Percentiles rank a stretch among this genome's conserved stretches.
phyloP scores from a whole-genome alignment of 345 rosid species.

The Corymbia maculata region DNA sequence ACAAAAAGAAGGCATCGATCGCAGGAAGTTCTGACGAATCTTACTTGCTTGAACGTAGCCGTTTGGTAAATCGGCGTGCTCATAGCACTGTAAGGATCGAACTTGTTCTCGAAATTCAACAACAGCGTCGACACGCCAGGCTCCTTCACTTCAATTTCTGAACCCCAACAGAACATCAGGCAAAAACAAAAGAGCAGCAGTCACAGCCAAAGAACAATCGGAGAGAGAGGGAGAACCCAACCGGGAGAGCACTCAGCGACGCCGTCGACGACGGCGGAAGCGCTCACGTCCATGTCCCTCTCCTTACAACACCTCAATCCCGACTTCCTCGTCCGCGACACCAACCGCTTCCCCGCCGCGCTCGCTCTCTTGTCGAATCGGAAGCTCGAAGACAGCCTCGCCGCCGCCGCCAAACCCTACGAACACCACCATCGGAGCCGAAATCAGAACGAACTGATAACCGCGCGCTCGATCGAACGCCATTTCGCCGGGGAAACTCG shows the following conservation, averaged over 20 bases:
- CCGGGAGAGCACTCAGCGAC: constrained; percentile 21
- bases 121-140: constrained; percentile 62
- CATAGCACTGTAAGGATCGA: constrained; percentile 80
- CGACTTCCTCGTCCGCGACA: constrained; percentile 11
- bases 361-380: constrained; percentile 11
- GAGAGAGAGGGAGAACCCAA: not conserved
- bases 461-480: not conserved
- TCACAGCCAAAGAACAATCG: not conserved
- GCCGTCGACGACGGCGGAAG: constrained; percentile 31
- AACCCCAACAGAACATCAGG: not conserved
- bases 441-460: not conserved
- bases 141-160: constrained; percentile 39
- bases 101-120: constrained; percentile 57
- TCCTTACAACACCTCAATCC: constrained; percentile 33
- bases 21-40: not conserved
- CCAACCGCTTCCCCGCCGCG: constrained; percentile 11
- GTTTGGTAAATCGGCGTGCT: constrained; percentile 92
- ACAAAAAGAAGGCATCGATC: not conserved
- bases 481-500: not conserved
- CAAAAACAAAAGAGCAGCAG: not conserved
- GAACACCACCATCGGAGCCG: not conserved
- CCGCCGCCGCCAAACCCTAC: constrained; percentile 19
- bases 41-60: constrained; percentile 89
- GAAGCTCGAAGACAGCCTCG: constrained; percentile 2
- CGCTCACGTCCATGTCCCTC: constrained; percentile 26